These are phyloP conservation scores for Chlamydomonas asymmetrica DNA, from an alignment of 139 green algal species.

Conservation along the genomic window DNA sequence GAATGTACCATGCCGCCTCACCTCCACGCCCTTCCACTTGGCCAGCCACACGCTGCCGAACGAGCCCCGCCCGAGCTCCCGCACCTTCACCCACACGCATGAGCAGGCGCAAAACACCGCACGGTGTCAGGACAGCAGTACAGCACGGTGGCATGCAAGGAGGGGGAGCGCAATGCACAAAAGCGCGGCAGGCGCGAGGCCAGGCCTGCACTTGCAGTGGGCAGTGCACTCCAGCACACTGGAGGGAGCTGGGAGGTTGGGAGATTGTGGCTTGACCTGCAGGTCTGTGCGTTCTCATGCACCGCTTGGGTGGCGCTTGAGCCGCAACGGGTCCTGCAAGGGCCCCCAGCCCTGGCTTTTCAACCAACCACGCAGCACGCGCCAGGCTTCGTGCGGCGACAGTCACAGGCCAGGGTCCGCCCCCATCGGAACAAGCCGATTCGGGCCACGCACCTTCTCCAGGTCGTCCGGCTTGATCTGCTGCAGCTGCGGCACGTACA, in stretches of 20 bases:
- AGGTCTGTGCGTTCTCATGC: not conserved
- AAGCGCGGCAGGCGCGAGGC: too few species aligned
- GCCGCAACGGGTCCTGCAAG: not conserved
- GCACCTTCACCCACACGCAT: conserved; percentile 39
- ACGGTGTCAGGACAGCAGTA: not conserved
- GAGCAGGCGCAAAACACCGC: conserved; percentile 1
- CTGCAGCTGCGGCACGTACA: conserved; percentile 50
- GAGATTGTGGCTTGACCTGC: not conserved
- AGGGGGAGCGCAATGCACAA: not conserved
- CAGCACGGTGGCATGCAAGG: not conserved
- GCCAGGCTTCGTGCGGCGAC: not conserved
- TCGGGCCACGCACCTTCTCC: conserved; percentile 40
- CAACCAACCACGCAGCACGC: not conserved
- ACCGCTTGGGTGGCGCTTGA: not conserved
- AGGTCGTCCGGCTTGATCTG: conserved; percentile 53
- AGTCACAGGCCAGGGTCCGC: not conserved
- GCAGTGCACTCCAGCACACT: too few species aligned
- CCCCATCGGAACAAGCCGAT: not conserved
- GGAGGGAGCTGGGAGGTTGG: not conserved
- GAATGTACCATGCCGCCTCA: too few species aligned
- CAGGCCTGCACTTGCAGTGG: too few species aligned
- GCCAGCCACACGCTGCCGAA: conserved; percentile 68
- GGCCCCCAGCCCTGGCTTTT: not conserved
- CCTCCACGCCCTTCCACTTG: conserved; percentile 65
- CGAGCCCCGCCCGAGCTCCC: conserved; percentile 62